Base-by-base conservation (phyloP, 140 eudicot species). In the Cichorium intybus region DNA sequence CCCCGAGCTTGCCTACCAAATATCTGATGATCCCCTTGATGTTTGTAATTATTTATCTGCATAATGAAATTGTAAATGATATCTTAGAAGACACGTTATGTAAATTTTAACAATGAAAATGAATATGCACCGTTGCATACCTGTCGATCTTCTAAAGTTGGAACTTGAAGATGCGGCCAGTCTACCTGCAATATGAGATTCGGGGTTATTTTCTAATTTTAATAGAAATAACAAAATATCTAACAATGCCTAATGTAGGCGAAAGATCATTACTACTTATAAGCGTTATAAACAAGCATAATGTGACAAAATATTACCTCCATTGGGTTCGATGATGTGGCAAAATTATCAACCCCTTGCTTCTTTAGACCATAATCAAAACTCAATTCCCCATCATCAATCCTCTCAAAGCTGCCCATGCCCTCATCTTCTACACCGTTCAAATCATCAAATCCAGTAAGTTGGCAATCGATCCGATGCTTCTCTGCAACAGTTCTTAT, bases 281-380 rank as follows among this genome's bases (percentile, higher is more conserved):
- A n/a, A n/a, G n/a, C n/a, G n/a, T n/a, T n/a, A n/a, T n/a, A n/a
- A n/a, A n/a, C n/a, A n/a, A n/a, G n/a, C n/a, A n/a, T n/a, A n/a
- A n/a, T n/a, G n/a, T n/a, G n/a, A n/a, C n/a, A n/a, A n/a, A 55
- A 64, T 29, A 79, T 75, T 78, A 92, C 97, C 97, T 91, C 97
- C 82, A 77, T 63, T 34, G 82, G 79, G 50, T 82, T 81, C 48
- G 82, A 74, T 52, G 72, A 79, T 31, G 81, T 57, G 68, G 58
- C 56, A 66, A 73, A 77, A 62, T 60, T 74, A 26, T 87, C 89
- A 48, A 55, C 21, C 28, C 87, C 92, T 24, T 64, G 85, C 71
- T 79, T 84, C 64, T 73, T 78, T 58, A 55, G 72, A 50, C 87
- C 78, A 54, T 82, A 84, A 51, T 92, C 92, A 23, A 88, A 87